Evolutionary conservation across 495 filamentous ascomycete species (phyloP).

Genomic region (Massariosphaeria phaeospora): DNA sequence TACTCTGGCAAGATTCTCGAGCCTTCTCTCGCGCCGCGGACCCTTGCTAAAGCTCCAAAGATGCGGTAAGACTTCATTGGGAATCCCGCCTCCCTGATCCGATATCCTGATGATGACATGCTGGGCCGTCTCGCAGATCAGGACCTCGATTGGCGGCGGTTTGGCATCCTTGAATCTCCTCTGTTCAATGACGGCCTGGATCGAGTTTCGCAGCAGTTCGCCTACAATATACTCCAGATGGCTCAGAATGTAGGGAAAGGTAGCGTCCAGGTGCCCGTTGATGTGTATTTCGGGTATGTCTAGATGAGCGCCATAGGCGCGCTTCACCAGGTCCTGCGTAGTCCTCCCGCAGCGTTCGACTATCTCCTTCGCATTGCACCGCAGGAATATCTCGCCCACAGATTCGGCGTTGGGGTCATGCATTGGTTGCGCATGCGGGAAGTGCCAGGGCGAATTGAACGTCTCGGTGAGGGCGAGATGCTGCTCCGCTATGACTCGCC

Average conservation of each 20-base stretch:
- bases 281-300: slow-evolving; percentile 77
- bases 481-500: slow-evolving; percentile 95
- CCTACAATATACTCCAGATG: slow-evolving; percentile 97
- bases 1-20: slow-evolving; percentile 79
- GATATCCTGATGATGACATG: slow-evolving; percentile 96
- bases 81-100: slow-evolving; percentile 90
- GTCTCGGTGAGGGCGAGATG: slow-evolving; percentile 96
- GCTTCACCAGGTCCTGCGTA: slow-evolving; percentile 60
- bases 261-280: slow-evolving; percentile 78
- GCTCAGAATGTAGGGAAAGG: slow-evolving; percentile 92
- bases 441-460: slow-evolving; percentile 89
- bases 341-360: slow-evolving; percentile 74
- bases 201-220: slow-evolving; percentile 89
- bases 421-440: slow-evolving; percentile 65
- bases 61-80: slow-evolving; percentile 75
- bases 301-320: slow-evolving; percentile 63
- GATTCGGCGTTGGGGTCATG: slow-evolving; percentile 70
- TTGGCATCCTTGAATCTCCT: slow-evolving; percentile 42
- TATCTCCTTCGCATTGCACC: slow-evolving; percentile 87
- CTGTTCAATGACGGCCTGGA: slow-evolving; percentile 83
- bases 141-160: slow-evolving; percentile 82
- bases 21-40: slow-evolving; percentile 61
- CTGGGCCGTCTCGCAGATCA: slow-evolving; percentile 88
- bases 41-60: slow-evolving; percentile 97
- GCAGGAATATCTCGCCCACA: slow-evolving; percentile 92